These are phyloP conservation scores for Diplocarpon rosae DNA, from an alignment of 2,329 filamentous ascomycete genomes.

Conservation along the genomic window DNA sequence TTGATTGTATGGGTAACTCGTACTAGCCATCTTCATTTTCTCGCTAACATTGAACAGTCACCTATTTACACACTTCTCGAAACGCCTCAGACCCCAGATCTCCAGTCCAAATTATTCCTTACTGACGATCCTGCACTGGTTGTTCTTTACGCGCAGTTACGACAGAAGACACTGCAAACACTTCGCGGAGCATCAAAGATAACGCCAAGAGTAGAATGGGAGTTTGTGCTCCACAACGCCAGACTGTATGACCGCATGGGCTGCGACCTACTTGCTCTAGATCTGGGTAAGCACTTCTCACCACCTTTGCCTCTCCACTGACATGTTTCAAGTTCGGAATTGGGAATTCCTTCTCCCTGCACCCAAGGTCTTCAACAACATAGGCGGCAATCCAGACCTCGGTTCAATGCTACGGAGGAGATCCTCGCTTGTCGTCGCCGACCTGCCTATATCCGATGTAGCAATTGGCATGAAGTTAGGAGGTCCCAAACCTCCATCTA, in stretches of 20 bases:
- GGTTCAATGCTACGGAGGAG: slow-evolving; percentile 58
- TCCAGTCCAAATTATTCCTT: slow-evolving; percentile 68
- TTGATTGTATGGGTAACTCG: slow-evolving; percentile 52
- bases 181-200: slow-evolving; percentile 77
- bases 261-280: slow-evolving; percentile 78
- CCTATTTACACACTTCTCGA: slow-evolving; percentile 67
- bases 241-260: slow-evolving; percentile 83
- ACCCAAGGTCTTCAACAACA: slow-evolving; percentile 31
- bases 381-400: slow-evolving; percentile 18
- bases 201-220: slow-evolving; percentile 70
- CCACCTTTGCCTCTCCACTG: slow-evolving; percentile 6
- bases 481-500: slow-evolving; percentile 49
- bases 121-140: slow-evolving; percentile 86
- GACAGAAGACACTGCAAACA: slow-evolving; percentile 71
- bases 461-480: slow-evolving; percentile 34
- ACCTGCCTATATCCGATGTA: slow-evolving; percentile 42
- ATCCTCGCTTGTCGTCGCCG: slow-evolving; percentile 71
- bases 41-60: slow-evolving; percentile 39
- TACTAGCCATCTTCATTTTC: neutral
- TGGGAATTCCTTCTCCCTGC: slow-evolving; percentile 65
- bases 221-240: slow-evolving; percentile 79
- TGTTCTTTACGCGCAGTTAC: slow-evolving; percentile 75
- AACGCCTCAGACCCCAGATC: slow-evolving; percentile 54
- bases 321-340: slow-evolving; percentile 46
- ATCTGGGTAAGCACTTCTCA: slow-evolving; percentile 48